Evolutionary conservation across 108 stramenopile species (phyloP).

Genomic region (Phaeodactylum tricornutum): DNA sequence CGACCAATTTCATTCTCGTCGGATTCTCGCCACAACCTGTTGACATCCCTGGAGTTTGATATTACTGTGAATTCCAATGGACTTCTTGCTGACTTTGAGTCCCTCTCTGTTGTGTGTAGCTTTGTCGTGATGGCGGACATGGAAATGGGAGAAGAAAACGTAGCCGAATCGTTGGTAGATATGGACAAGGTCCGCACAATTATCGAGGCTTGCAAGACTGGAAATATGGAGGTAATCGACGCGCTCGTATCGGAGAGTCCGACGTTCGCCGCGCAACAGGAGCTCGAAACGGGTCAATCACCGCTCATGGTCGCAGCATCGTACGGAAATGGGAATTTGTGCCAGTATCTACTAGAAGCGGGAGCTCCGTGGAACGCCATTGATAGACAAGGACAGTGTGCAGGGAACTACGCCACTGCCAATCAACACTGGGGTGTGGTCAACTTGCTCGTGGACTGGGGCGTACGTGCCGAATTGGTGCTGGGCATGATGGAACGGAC

Average conservation of each 20-base stretch:
- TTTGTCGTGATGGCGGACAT: too few species aligned
- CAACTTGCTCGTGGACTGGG: slow-evolving; percentile 72
- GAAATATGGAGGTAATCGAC: slow-evolving; percentile 2
- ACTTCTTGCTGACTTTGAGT: too few species aligned
- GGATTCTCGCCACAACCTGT: too few species aligned
- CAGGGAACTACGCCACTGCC: slow-evolving; percentile 82
- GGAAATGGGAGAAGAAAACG: too few species aligned
- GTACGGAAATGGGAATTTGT: slow-evolving; percentile 39
- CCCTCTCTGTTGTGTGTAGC: too few species aligned
- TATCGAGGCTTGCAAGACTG: slow-evolving; percentile 3
- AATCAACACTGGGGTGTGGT: slow-evolving; percentile 69
- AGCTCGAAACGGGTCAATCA: slow-evolving; percentile 48
- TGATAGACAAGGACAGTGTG: slow-evolving; percentile 70
- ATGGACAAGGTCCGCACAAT: slow-evolving; percentile 1
- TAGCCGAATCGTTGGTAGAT: neutral
- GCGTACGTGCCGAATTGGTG: slow-evolving; percentile 67
- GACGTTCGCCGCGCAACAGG: slow-evolving; percentile 53
- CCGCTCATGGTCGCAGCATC: slow-evolving; percentile 71
- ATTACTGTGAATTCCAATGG: too few species aligned
- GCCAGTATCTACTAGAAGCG: slow-evolving; percentile 32
- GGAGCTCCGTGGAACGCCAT: slow-evolving; percentile 93
- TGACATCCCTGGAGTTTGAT: too few species aligned
- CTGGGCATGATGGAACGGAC: slow-evolving; percentile 55
- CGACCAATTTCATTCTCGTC: too few species aligned
- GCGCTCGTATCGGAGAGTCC: slow-evolving; percentile 6